Evolutionary conservation across 257 asterid species (phyloP), one percentile per base, ranked within the genome.

Genomic region (Jacaranda copaia): DNA sequence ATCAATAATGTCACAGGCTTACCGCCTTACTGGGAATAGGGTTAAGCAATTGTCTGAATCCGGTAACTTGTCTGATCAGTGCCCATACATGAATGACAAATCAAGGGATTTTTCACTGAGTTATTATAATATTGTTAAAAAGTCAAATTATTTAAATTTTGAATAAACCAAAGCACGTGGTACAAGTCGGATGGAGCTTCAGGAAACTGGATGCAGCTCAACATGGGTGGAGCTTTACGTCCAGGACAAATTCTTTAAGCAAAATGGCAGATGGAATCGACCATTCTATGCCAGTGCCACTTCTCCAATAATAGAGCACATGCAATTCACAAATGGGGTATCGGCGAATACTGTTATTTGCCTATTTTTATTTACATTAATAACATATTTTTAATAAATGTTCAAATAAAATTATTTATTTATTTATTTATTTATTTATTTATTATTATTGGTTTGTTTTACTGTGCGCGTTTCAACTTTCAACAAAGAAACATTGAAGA

Each of bases 161-260:
- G 32, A 25, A 55, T 5, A 40, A 75, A 55, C 58, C 15, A 76
- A 49, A n/a, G 80, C 85, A 77, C 85, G 68, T 85, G 89, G 87
- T 70, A 80, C 74, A 80, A 25, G 32, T 25, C 2, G 32, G 87
- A 72, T 82, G 84, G 83, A 72, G 35, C 7, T 74, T 57, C 39
- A 35, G 38, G 40, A 61, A 51, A 73, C 70, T 77, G 70, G 73
- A 62, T 42, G 79, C 80, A 81, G 51, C 80, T 73, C 79, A 81
- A 79, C 85, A 53, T 75, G 85, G 1, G 32, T 25, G 83, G 75
- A 67, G 64, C 52, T 57, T 18, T 72, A 35, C 40, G 42, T 39
- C n/a, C 7, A 49, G 16, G 32, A 25, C 32, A 25, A 25, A 25
- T 25, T 25, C 32, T 25, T 25, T 9, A 40, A 16, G 6, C 4